Base-by-base conservation (phyloP, 78 protist genomes). In the Neovahlkampfia damariscottae region DNA sequence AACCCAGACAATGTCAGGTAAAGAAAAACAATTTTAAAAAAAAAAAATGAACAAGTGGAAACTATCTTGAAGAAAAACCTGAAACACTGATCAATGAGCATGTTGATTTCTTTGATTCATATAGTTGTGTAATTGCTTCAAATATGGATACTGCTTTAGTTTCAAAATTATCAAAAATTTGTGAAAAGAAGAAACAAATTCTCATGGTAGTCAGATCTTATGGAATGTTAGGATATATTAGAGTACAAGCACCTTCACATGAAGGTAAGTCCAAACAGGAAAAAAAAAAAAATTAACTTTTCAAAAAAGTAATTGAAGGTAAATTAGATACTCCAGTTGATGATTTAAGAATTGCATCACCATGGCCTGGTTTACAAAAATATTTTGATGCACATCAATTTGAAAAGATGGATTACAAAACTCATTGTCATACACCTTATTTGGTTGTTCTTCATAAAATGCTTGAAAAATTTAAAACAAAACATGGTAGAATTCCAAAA, bases 371-470 rank as follows among this genome's bases (percentile, higher is more conserved):
- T 3, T 41, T 82, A 37, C 2, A 40, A 32, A 7, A n/a, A 1
- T 75, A 3, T 41, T 71, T 41, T 59, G 83, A 40, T 2, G 10
- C 2, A 28, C 71, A 72, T 38, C 62, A 3, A 3, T 10, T 67
- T 75, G 4, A 31, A 19, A 50, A 8, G 8, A 82, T 34, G 2
- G 79, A 62, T 40, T 35, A 3, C 38, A 8, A 68, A 28, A 38
- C 67, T 2, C 86, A 82, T 30, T 50, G 58, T 5, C 81, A 78
- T 31, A 82, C 67, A 19, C 86, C 86, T 1, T 82, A 74, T 70
- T 80, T 62, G 3, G 88, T 3, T 38, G 3, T 82, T 10, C 37
- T 82, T 7, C 8, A 39, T 38, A 5, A 69, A 29, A 82, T 82
- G n/a, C 6, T 73, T 28, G 3, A 69, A 30, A 2, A 3, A 32